Conservation (phyloP, 2,329 filamentous ascomycete genomes). For the Aphanoascus verrucosus region DNA sequence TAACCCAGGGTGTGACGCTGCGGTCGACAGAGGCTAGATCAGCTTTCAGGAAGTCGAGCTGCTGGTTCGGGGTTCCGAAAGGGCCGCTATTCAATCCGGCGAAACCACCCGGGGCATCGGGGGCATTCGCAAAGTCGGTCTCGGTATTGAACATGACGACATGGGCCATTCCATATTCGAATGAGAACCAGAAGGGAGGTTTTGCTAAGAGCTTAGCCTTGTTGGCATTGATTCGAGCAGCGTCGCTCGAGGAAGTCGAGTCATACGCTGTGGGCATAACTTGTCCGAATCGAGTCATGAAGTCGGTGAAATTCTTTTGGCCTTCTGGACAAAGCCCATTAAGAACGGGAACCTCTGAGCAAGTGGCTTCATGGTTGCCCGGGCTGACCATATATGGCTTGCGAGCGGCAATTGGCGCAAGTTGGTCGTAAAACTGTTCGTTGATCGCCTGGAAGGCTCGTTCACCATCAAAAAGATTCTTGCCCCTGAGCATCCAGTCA, state of each 20-base stretch:
- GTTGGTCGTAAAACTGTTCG: background rate
- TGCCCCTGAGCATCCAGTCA: background rate
- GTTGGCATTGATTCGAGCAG: background rate
- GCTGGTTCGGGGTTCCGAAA: background rate
- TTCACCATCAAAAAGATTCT: background rate
- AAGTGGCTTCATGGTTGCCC: background rate
- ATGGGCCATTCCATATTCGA: background rate
- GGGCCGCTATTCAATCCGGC: background rate
- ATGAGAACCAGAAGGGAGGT: background rate
- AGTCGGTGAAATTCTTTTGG: constrained; percentile 1
- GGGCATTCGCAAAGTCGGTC: background rate
- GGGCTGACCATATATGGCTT: constrained; percentile 4
- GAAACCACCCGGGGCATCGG: background rate
- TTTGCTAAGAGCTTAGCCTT: background rate
- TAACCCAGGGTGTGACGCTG: background rate
- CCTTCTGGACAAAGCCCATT: background rate
- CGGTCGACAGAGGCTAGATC: constrained; percentile 1
- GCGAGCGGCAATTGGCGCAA: background rate
- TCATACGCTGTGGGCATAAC: background rate
- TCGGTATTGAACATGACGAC: background rate
- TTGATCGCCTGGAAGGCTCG: background rate
- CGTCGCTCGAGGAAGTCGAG: background rate
- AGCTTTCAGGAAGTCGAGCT: background rate
- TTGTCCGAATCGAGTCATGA: background rate
- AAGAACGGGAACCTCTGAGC: background rate